Evolutionary conservation across 768 basidiomycete species (phyloP), one percentile per base, ranked within the genome.

Genomic region (Mycena belliarum): DNA sequence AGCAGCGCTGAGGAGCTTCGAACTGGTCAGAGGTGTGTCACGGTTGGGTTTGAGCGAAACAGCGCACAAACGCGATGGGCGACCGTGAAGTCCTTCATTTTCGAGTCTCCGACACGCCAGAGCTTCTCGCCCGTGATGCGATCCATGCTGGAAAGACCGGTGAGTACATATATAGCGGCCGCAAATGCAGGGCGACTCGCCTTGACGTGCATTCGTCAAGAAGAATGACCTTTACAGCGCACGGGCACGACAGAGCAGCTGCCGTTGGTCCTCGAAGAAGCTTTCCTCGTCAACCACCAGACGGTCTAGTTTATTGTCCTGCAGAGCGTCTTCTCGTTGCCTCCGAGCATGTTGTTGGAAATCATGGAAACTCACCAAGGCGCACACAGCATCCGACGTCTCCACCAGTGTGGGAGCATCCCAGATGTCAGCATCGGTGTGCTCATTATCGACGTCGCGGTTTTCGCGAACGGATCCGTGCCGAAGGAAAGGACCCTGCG

Each of bases 401-500:
- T 55, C 52, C 8, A 60, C 59, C n/a, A 51, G 49, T 41, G 55
- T 60, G 26, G 55, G 59, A 25, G 49, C 26, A 29, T 60, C 59
- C 59, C 59, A 60, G 21, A 60, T 50, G 29, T 60, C 59, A 4
- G 53, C 28, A 33, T 60, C 59, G 14, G 42, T 60, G 35, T 44
- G 32, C 43, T 21, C 53, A 32, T 47, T 50, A 3, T 26, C 46
- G 5, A 60, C 25, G 32, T 60, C 59, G 8, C 55, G 44, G 40
- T 60, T 60, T 26, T 60, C 59, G 21, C 59, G 59, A 20, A 60
- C 51, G 10, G 53, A 55, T 11, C 59, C 59, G 37, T 60, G 59
- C 59, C 59, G 55, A 18, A 60, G 49, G 59, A 60, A 60, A 20
- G 59, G 59, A 38, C 55, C 59, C 21, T 60, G 59, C 0, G 59